Evolutionary conservation across 2,329 filamentous ascomycete species (phyloP).

Genomic region (Aspergillus sp.): DNA sequence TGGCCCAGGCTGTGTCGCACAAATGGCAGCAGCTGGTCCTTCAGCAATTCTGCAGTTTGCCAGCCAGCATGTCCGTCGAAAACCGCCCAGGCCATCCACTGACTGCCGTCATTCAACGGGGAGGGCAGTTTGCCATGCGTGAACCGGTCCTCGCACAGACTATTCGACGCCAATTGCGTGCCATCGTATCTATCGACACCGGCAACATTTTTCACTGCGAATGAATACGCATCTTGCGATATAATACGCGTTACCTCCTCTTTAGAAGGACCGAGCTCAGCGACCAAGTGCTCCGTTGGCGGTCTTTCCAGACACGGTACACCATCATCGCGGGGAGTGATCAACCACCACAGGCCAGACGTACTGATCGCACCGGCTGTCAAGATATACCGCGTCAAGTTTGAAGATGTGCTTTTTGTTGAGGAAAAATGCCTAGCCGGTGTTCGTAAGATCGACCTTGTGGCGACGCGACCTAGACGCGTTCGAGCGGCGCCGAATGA

Average conservation of each 20-base stretch:
- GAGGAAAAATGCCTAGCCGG: slow-evolving; percentile 7
- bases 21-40: slow-evolving; percentile 16
- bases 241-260: slow-evolving; percentile 17
- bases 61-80: slow-evolving; percentile 37
- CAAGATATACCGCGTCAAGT: slow-evolving; percentile 5
- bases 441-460: slow-evolving; percentile 3
- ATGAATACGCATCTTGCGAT: slow-evolving; percentile 18
- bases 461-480: slow-evolving; percentile 2
- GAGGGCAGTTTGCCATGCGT: slow-evolving; percentile 20
- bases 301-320: slow-evolving; percentile 12
- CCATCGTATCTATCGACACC: slow-evolving; percentile 21
- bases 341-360: slow-evolving; percentile 15
- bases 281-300: slow-evolving; percentile 5
- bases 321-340: slow-evolving; percentile 9
- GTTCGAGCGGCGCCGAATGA: slow-evolving; percentile 1
- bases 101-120: slow-evolving; percentile 12
- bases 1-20: slow-evolving; percentile 13
- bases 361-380: slow-evolving; percentile 9
- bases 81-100: slow-evolving; percentile 34
- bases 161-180: slow-evolving; percentile 30
- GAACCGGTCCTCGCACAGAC: slow-evolving; percentile 28
- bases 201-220: slow-evolving; percentile 10
- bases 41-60: slow-evolving; percentile 21
- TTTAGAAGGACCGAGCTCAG: slow-evolving; percentile 10
- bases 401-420: slow-evolving; percentile 5